Evolutionary conservation across 2,329 filamentous ascomycete species (phyloP), one percentile per base, ranked within the genome.

Genomic region (Trichoderma asperellum): DNA sequence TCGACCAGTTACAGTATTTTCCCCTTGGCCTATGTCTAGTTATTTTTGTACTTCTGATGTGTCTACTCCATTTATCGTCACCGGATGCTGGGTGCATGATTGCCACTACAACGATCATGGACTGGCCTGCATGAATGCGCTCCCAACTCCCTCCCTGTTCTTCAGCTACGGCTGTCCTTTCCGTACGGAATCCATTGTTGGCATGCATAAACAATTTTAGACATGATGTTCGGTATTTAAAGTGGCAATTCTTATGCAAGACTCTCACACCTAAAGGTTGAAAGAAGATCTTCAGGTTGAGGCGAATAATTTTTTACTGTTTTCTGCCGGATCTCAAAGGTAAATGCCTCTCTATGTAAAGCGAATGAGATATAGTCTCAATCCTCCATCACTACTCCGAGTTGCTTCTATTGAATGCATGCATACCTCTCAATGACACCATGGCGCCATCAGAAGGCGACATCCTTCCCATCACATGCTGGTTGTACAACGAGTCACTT

Each of bases 401-500:
- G 37, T 35, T 49, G 53, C 37, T 27, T 57, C 53, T 8, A 49
- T 58, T 21, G n/a, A 55, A n/a, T 35, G 47, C 14, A n/a, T n/a
- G 37, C 40, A 29, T 47, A 27, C 7, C n/a, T 27, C 21, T 14
- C n/a, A 24, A 59, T 67, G 64, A 37, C 64, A 67, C 64, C 64
- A 67, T 67, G 40, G 64, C 53, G 55, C 29, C 55, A 52, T 67
- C 40, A 55, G 21, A 67, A 67, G 64, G 37, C 64, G 64, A 57
- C 40, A 67, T 67, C 32, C 21, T 52, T 6, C 32, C 21, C n/a
- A 29, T 57, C 55, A 37, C 64, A 59, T 59, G 40, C 7, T n/a
- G 40, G 40, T n/a, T 14, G 16, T 5, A 35, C n/a, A 52, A 59
- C 11, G 18, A 57, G 29, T 34, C 18, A 56, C 27, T n/a, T n/a